A percentile compares a stretch with the other conserved stretches of the same genome.
These are phyloP conservation scores for Microdochium bolleyi DNA, from an alignment of 2,329 filamentous ascomycete genomes.

Conservation along the genomic window DNA sequence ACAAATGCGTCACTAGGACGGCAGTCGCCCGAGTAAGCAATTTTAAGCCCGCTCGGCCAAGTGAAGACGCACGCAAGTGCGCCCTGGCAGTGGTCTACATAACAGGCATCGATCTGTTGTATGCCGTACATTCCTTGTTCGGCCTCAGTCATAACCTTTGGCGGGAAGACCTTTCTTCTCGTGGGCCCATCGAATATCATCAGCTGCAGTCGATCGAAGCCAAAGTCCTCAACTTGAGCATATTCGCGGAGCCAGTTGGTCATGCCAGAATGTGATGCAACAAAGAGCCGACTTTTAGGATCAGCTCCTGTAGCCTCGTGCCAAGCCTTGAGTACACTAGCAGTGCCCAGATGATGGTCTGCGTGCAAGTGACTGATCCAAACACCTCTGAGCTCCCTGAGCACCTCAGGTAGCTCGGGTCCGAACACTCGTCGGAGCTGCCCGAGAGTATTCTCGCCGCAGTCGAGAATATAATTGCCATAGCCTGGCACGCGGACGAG, in stretches of 20 bases:
- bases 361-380: conserved; percentile 96
- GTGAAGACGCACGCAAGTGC: conserved; percentile 71
- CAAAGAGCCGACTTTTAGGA: conserved; percentile 39
- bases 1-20: conserved; percentile 67
- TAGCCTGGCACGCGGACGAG: conserved; percentile 74
- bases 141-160: conserved; percentile 23
- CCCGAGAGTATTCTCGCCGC: conserved; percentile 85
- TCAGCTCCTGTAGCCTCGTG: conserved; percentile 41
- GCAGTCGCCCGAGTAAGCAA: conserved; percentile 93
- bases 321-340: conserved; percentile 79
- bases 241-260: conserved; percentile 74
- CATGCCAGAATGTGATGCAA: conserved; percentile 68
- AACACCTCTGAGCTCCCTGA: conserved; percentile 72
- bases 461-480: conserved; percentile 87
- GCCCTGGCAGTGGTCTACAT: conserved; percentile 71
- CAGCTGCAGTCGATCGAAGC: conserved; percentile 43
- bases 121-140: conserved; percentile 51
- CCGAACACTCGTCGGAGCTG: conserved; percentile 72
- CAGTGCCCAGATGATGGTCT: conserved; percentile 85
- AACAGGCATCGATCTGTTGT: conserved; percentile 55
- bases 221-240: conserved; percentile 67
- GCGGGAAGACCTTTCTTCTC: conserved; percentile 7
- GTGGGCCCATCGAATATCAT: conserved; percentile 3
- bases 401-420: conserved; percentile 57
- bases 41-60: conserved; percentile 72